phyloP scores from a whole-genome alignment of 306 rosid genomes.

The Lathyrus sativus region DNA sequence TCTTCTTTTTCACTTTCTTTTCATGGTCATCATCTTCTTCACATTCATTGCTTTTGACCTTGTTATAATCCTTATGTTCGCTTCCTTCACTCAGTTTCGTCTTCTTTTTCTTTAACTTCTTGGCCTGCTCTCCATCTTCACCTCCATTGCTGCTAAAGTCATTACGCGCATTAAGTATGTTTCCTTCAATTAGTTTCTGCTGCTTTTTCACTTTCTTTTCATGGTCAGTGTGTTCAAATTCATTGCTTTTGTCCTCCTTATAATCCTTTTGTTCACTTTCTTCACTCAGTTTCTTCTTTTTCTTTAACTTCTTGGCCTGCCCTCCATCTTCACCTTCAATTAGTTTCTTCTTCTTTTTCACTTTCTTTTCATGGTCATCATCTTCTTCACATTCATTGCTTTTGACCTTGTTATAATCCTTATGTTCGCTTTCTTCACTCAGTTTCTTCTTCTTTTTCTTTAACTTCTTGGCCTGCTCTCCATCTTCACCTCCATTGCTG shows the following conservation, averaged over 20 bases:
- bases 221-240: not conserved
- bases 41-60: not conserved
- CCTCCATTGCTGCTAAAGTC: not conserved
- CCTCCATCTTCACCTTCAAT: not conserved
- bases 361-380: not conserved
- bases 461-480: not conserved
- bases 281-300: not conserved
- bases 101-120: not conserved
- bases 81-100: conserved; percentile 2
- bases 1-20: not conserved
- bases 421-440: not conserved
- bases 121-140: not conserved
- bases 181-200: not conserved
- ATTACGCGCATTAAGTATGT: not conserved
- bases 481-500: not conserved
- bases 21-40: not conserved
- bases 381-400: not conserved
- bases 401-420: not conserved
- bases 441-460: not conserved
- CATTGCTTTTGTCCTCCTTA: not conserved
- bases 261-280: not conserved
- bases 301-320: not conserved
- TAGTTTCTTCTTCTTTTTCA: conserved; percentile 5
- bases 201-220: not conserved
- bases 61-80: not conserved